A percentile compares a stretch with the other conserved stretches of the same genome.
phyloP scores from a whole-genome alignment of 495 filamentous ascomycete species.

The Ascobolus immersus region DNA sequence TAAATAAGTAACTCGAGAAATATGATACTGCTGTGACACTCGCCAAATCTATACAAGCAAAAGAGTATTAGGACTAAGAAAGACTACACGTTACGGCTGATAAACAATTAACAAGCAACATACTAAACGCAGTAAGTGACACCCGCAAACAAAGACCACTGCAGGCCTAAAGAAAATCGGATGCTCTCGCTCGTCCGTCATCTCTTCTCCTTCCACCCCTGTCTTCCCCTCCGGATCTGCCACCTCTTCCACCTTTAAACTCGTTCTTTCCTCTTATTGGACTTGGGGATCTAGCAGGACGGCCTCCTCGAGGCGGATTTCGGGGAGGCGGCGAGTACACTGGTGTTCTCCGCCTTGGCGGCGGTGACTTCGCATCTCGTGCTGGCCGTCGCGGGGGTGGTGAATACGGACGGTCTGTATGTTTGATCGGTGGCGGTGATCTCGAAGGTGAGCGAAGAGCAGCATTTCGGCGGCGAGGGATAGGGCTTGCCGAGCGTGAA shows the following conservation, averaged over 20 bases:
- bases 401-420: neutral
- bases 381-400: neutral
- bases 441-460: neutral
- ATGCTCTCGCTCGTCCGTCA: too few relatives aligned
- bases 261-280: neutral
- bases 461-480: neutral
- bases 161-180: too few relatives aligned
- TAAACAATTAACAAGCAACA: too few relatives aligned
- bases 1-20: too few relatives aligned
- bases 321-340: neutral
- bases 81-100: too few relatives aligned
- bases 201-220: neutral
- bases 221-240: neutral
- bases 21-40: too few relatives aligned
- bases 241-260: neutral
- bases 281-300: neutral
- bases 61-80: too few relatives aligned
- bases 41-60: too few relatives aligned
- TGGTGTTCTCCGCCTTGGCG: neutral
- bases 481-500: conserved; percentile 1
- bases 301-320: neutral
- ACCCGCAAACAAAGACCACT: too few relatives aligned
- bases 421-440: neutral
- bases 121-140: too few relatives aligned
- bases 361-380: neutral